A percentile compares a stretch with the other conserved stretches of the same genome.
phyloP scores from a whole-genome alignment of 352 stramenopile species.

The Plasmopara muralis region DNA sequence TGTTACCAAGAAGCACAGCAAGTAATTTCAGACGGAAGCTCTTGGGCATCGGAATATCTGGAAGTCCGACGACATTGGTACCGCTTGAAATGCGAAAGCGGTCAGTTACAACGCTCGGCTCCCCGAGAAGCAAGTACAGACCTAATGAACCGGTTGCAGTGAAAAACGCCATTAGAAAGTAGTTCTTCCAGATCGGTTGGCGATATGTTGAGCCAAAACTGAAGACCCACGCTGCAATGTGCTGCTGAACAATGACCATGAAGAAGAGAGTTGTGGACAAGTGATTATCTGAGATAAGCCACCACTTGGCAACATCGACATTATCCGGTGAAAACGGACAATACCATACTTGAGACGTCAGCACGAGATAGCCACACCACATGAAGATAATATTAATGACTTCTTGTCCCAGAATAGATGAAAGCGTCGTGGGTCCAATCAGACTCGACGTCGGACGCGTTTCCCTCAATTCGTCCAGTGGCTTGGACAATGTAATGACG shows the following conservation, averaged over 20 bases:
- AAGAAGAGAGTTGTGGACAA: conserved; percentile 53
- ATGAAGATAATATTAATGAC: conserved; percentile 74
- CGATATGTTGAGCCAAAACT: conserved; percentile 62
- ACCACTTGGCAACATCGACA: conserved; percentile 67
- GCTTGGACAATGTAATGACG: conserved; percentile 58
- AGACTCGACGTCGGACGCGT: conserved; percentile 78
- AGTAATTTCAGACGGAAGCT: conserved; percentile 62
- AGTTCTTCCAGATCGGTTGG: conserved; percentile 51
- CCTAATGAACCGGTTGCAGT: no score
- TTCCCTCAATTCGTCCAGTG: conserved; percentile 46
- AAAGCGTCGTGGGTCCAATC: conserved; percentile 66
- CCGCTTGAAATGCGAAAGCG: conserved; percentile 73
- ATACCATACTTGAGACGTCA: conserved; percentile 58
- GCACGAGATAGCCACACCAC: conserved; percentile 39
- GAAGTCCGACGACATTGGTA: conserved; percentile 62
- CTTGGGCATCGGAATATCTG: conserved; percentile 55
- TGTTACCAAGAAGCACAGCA: conserved; percentile 50
- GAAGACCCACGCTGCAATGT: conserved; percentile 49
- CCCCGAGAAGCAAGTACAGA: conserved; percentile 49
- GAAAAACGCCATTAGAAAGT: conserved; percentile 40
- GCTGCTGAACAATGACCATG: conserved; percentile 60
- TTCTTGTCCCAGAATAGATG: conserved; percentile 45
- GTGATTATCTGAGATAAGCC: conserved; percentile 63
- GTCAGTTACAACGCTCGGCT: conserved; percentile 52
- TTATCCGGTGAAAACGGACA: conserved; percentile 59